These are phyloP conservation scores for Byssochlamys sp. DNA, from an alignment of 2,329 filamentous ascomycete species.

Conservation along the genomic window DNA sequence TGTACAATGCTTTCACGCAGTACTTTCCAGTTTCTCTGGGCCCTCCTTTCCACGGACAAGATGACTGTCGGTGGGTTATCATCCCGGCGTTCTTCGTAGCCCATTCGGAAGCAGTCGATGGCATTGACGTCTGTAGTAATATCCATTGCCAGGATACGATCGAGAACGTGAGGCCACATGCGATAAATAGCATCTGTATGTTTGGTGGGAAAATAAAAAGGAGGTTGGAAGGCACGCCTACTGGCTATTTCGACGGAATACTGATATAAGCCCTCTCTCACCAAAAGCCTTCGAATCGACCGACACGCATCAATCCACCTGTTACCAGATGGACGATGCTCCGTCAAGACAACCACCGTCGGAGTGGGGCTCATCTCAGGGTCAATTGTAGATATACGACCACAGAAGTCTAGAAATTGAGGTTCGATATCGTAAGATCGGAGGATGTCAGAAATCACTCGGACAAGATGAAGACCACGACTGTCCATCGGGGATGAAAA, in stretches of 20 bases:
- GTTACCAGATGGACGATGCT: background rate
- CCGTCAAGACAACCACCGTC: background rate
- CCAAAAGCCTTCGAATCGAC: background rate
- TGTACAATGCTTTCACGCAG: background rate
- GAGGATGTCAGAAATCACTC: background rate
- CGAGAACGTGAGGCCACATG: background rate
- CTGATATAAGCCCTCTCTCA: background rate
- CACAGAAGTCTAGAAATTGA: background rate
- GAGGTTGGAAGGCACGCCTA: background rate
- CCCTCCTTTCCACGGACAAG: background rate
- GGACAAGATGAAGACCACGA: background rate
- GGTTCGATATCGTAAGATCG: background rate
- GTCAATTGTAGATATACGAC: background rate
- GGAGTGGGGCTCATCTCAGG: background rate
- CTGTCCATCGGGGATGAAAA: background rate
- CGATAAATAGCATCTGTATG: background rate
- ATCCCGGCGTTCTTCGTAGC: background rate
- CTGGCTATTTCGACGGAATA: background rate
- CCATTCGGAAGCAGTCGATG: background rate
- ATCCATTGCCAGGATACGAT: background rate
- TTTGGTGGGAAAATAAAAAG: background rate
- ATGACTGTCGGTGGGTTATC: background rate
- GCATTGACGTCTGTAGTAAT: background rate
- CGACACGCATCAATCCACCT: background rate
- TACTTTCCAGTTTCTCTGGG: background rate